Conservation (phyloP, 345 rosid genomes). For the Eucalyptus curtisii region DNA sequence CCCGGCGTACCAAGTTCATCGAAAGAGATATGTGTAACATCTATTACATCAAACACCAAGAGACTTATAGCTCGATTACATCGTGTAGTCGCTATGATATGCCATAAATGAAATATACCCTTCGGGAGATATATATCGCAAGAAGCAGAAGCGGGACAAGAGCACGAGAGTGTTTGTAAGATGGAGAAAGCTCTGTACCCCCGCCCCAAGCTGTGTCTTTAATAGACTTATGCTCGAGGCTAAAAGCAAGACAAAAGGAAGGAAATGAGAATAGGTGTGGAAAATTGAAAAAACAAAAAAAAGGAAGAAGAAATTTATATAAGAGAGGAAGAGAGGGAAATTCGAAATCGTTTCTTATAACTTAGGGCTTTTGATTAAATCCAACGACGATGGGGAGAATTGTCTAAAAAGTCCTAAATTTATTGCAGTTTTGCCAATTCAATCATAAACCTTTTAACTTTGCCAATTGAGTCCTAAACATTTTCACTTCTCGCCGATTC, state of each 20-base stretch:
- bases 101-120: neutral
- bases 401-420: no score
- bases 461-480: no score
- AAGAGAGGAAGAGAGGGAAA: neutral
- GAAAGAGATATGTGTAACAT: neutral
- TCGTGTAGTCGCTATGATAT: neutral
- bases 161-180: neutral
- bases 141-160: neutral
- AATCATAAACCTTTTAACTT: no score
- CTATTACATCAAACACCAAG: neutral
- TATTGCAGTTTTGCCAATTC: no score
- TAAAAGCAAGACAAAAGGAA: neutral
- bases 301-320: neutral
- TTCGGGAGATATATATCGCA: neutral
- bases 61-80: neutral
- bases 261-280: neutral
- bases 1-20: neutral
- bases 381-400: neutral
- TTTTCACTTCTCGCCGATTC: no score
- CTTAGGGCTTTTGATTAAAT: neutral
- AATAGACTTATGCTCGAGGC: neutral
- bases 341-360: neutral
- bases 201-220: neutral
- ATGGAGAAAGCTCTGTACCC: neutral
- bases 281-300: neutral